Percentiles rank a stretch among this genome's conserved stretches.
phyloP scores from a whole-genome alignment of 345 rosid genomes.

The Gossypium stocksii region DNA sequence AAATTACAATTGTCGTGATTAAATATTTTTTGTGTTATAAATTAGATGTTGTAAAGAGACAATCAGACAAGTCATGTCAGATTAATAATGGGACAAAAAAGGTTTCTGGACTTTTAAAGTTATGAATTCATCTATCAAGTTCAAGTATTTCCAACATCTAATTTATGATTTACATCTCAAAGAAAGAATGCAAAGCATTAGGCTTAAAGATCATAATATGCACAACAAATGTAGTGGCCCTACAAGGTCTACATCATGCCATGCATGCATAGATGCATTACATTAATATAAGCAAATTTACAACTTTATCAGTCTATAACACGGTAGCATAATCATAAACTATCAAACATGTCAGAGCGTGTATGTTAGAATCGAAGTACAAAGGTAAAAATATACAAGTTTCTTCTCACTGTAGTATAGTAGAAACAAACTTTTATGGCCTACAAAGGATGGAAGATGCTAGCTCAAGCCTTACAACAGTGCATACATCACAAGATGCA shows the following conservation, averaged over 20 bases:
- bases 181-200: background rate
- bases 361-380: background rate
- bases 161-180: background rate
- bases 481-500: too few relatives aligned
- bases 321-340: background rate
- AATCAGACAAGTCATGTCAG: background rate
- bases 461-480: too few relatives aligned
- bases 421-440: too few relatives aligned
- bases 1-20: too few relatives aligned
- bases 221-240: background rate
- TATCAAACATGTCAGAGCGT: background rate
- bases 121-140: background rate
- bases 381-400: too few relatives aligned
- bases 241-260: background rate
- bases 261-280: background rate
- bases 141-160: background rate
- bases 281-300: background rate
- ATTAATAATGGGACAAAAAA: background rate
- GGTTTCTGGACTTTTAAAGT: background rate
- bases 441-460: too few relatives aligned
- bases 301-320: background rate
- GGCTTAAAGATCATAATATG: background rate
- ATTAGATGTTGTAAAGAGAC: background rate
- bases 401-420: too few relatives aligned
- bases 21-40: too few relatives aligned